A percentile compares a stretch with the other conserved stretches of the same genome.
Evolutionary conservation across 192 early-diverging fungal genomes (phyloP).

Genomic region (Backusella circina): DNA sequence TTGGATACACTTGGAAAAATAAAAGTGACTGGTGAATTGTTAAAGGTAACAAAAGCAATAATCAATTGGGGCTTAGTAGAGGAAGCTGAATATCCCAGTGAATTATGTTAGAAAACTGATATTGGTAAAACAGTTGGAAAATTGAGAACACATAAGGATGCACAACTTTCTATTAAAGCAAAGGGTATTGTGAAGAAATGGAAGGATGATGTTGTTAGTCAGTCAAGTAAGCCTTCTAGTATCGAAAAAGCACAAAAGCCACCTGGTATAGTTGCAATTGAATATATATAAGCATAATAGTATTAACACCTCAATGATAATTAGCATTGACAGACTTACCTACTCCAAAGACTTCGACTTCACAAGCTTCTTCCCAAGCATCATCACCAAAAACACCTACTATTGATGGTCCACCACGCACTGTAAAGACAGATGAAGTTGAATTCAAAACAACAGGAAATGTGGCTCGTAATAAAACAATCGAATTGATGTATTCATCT

Average conservation of each 20-base stretch:
- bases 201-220: slow-evolving; percentile 61
- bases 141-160: slow-evolving; percentile 60
- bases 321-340: slow-evolving; percentile 1
- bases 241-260: not conserved
- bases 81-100: not conserved
- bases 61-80: not conserved
- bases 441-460: slow-evolving; percentile 52
- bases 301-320: not conserved
- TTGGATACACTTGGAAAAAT: slow-evolving; percentile 42
- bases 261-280: not conserved
- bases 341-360: slow-evolving; percentile 8
- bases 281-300: not conserved
- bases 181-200: slow-evolving; percentile 79
- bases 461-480: slow-evolving; percentile 69
- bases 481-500: slow-evolving; percentile 80
- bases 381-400: slow-evolving; percentile 35
- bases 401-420: slow-evolving; percentile 41
- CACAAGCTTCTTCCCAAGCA: slow-evolving; percentile 36
- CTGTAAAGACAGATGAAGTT: slow-evolving; percentile 57
- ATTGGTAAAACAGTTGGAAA: slow-evolving; percentile 78
- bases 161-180: slow-evolving; percentile 53
- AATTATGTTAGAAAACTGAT: slow-evolving; percentile 58
- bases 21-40: slow-evolving; percentile 46
- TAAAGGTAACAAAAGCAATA: slow-evolving; percentile 43
- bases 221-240: not conserved